Conservation (phyloP, 768 basidiomycete genomes). For the Leccinellum albellum region DNA sequence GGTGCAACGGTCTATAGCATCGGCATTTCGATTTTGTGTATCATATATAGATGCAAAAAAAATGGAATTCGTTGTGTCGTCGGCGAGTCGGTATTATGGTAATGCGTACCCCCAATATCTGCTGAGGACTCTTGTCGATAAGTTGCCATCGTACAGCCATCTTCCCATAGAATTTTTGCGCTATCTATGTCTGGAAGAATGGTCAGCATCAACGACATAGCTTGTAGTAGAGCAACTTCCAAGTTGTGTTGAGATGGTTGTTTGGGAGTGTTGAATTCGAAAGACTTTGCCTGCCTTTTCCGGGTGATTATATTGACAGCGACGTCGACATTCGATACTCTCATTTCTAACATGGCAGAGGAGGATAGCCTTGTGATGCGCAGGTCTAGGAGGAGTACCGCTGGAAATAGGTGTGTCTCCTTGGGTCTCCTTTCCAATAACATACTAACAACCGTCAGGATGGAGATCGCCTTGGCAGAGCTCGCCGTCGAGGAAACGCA, state of each 20-base stretch:
- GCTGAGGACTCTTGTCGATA: too few relatives aligned
- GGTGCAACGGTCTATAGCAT: too few relatives aligned
- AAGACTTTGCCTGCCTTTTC: constrained; percentile 7
- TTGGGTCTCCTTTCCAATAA: not conserved
- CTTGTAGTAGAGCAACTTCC: not conserved
- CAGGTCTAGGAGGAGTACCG: constrained; percentile 66
- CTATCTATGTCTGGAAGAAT: too few relatives aligned
- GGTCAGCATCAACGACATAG: too few relatives aligned
- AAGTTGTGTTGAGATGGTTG: not conserved
- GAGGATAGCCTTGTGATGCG: constrained; percentile 42
- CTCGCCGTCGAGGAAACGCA: constrained; percentile 43
- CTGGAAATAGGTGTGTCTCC: constrained; percentile 63
- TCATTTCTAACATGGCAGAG: constrained; percentile 12
- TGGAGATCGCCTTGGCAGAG: constrained; percentile 73
- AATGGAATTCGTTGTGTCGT: too few relatives aligned
- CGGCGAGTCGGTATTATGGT: too few relatives aligned
- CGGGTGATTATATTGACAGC: not conserved
- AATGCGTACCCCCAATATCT: too few relatives aligned
- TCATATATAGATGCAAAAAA: too few relatives aligned
- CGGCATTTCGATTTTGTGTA: too few relatives aligned
- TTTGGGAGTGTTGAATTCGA: constrained; percentile 16
- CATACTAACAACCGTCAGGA: constrained; percentile 39
- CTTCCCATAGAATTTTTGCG: too few relatives aligned
- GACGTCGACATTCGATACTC: not conserved
- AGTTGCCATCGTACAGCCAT: not conserved